Percentiles rank a stretch among this genome's conserved stretches.
Conservation (phyloP, 2,329 filamentous ascomycete genomes). For the Cladosporium sp. region DNA sequence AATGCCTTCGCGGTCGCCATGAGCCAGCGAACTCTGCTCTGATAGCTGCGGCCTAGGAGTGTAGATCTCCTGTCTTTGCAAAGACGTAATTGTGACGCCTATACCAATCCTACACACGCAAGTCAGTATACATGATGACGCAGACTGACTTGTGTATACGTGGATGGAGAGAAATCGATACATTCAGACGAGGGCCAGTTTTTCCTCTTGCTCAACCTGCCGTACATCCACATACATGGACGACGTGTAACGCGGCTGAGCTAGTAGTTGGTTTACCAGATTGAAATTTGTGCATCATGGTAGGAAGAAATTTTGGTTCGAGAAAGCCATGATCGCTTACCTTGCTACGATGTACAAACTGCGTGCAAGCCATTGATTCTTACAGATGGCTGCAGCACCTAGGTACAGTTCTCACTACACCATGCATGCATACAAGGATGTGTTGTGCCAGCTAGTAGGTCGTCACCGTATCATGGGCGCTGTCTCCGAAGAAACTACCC, state of each 20-base stretch:
- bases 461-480: conserved; percentile 68
- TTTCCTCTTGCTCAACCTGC: conserved; percentile 56
- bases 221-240: conserved; percentile 34
- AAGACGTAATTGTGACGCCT: neutral
- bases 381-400: neutral
- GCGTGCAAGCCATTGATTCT: neutral
- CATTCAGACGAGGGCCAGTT: conserved; percentile 22
- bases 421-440: neutral
- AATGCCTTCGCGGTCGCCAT: neutral
- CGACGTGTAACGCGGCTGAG: conserved; percentile 48
- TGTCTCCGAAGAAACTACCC: conserved; percentile 56
- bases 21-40: neutral
- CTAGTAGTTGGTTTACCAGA: conserved; percentile 53
- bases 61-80: neutral
- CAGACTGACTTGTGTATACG: neutral
- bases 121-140: conserved; percentile 15
- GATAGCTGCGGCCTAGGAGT: neutral
- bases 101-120: neutral
- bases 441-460: conserved; percentile 65
- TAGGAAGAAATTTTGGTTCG: conserved; percentile 7
- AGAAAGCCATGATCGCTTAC: conserved; percentile 14
- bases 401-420: conserved; percentile 10
- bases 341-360: conserved; percentile 7
- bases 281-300: conserved; percentile 35
- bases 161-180: neutral